Percentiles rank a stretch among this genome's conserved stretches.
Evolutionary conservation across 768 basidiomycete genomes (phyloP).

Genomic region (Lactifluus subvellereus): DNA sequence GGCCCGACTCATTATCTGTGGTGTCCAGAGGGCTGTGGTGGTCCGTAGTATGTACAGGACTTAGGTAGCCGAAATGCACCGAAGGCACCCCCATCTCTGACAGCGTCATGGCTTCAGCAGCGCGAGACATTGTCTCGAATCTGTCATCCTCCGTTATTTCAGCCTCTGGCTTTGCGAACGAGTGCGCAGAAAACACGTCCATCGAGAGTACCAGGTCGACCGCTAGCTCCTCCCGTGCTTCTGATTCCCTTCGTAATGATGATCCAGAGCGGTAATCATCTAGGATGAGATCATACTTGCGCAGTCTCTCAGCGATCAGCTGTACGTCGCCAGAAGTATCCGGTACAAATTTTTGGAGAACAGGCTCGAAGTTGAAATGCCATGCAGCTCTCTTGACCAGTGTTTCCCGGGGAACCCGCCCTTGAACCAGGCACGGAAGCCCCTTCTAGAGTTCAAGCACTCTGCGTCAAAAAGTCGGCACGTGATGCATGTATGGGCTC

Average conservation of each 20-base stretch:
- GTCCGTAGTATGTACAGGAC: slow-evolving; percentile 38
- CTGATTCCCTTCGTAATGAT: slow-evolving; percentile 44
- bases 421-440: slow-evolving; percentile 49
- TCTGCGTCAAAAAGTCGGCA: slow-evolving; percentile 55
- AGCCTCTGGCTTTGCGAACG: slow-evolving; percentile 31
- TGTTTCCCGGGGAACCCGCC: slow-evolving; percentile 38
- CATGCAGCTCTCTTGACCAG: slow-evolving; percentile 44
- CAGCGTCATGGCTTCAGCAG: slow-evolving; percentile 44
- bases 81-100: slow-evolving; percentile 46
- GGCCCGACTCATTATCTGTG: not conserved
- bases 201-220: slow-evolving; percentile 57
- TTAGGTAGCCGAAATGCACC: slow-evolving; percentile 57
- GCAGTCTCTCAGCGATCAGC: slow-evolving; percentile 37
- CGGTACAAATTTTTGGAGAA: slow-evolving; percentile 40
- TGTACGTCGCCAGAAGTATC: slow-evolving; percentile 34
- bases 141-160: slow-evolving; percentile 29
- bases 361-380: slow-evolving; percentile 45
- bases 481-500: slow-evolving; percentile 40
- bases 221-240: slow-evolving; percentile 55
- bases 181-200: slow-evolving; percentile 47
- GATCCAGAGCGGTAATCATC: slow-evolving; percentile 35
- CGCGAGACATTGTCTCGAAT: slow-evolving; percentile 53
- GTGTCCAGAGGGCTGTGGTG: slow-evolving; percentile 21
- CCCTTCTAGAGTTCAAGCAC: slow-evolving; percentile 45
- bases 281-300: slow-evolving; percentile 39